Base-by-base conservation (phyloP, 306 rosid genomes). In the Medicago arabica region DNA sequence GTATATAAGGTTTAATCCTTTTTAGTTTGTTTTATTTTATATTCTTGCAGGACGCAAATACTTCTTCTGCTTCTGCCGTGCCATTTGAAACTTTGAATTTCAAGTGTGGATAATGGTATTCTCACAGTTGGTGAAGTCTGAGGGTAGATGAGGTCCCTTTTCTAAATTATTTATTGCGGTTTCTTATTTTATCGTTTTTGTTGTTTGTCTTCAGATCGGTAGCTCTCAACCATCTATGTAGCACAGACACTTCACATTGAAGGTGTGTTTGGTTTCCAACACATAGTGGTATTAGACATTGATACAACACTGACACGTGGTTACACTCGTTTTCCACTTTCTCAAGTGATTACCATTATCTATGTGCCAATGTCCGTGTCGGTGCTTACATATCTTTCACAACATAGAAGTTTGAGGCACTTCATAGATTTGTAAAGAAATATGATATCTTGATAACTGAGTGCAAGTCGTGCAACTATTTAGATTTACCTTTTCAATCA, bases 101-200 rank as follows among this genome's bases (percentile, higher is more conserved):
- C 87, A 10, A 75, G 69, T 23, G 85, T 83, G 38, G 89, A 89
- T 72, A 96, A 90, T 83, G 68, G 97, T 93, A 18, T 93, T 93
- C 88, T 89, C 98, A 5, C 97, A 89, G 87, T 83, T 89, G 84
- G 93, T 93, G 77, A 93, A 89, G 38, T 89, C 93, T 0, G 97
- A 91, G 82, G 93, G 98, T 28, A 85, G 97, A 85, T 93, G 83
- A 85, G 71, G 44, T 40, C 14, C 39, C n/a, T 62, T 19, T 75
- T 21, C 44, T 60, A 55, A 64, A 55, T 68, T 49, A 15, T 50
- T 19, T 57, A 49, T 46, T 31, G 6, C 41, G 51, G 28, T 70
- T 16, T 64, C 44, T 67, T 71, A 43, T 40, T 36, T 19, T 46
- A 41, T 43, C 51, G 53, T 75, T 64, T 51, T 60, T 62, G 55